Evolutionary conservation across 2,329 filamentous ascomycete species (phyloP), one percentile per base, ranked within the genome.

Genomic region (Penicillium sp.): DNA sequence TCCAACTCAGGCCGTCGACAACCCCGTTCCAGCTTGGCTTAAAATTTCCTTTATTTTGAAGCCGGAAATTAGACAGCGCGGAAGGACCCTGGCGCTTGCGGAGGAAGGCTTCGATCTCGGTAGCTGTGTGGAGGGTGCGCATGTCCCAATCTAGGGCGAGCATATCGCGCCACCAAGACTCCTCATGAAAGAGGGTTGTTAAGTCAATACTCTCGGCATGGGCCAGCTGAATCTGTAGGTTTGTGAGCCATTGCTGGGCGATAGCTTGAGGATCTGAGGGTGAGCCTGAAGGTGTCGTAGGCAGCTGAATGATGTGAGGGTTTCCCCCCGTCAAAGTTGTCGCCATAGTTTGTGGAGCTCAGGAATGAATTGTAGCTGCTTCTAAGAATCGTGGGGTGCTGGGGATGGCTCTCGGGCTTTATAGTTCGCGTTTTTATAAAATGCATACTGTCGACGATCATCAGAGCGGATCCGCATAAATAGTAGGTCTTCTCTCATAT

Each of bases 101-200:
- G 8, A 77, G 58, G 51, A 72, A 73, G 2, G 59, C 56, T 19
- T 65, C 55, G 19, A 76, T 75, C 5, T 66, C 64, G 1, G 59
- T 45, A n/a, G 62, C 62, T 3, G 63, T 66, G 29, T 69, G 66
- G 19, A 75, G 59, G 5, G 73, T 73, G 16, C 68, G 74, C 47
- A 75, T 65, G 33, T 76, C 70, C 74, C 74, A 76, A 36, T 71
- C 69, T 11, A 77, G 56, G 6, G 67, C 68, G n/a, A 76, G 61
- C 59, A 73, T 71, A 28, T 77, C 74, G 4, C 74, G 69, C 71
- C 74, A 75, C 69, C 72, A 75, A 9, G 74, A 73, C n/a, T 74
- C 72, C 16, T 60, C 36, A 13, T 75, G 71, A 44, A 77, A 72
- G 5, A 76, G 58, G 1, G 50, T 28, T 21, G 54, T 26, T 10